phyloP scores from a whole-genome alignment of 768 basidiomycete genomes.

The Suillus ampliporus region DNA sequence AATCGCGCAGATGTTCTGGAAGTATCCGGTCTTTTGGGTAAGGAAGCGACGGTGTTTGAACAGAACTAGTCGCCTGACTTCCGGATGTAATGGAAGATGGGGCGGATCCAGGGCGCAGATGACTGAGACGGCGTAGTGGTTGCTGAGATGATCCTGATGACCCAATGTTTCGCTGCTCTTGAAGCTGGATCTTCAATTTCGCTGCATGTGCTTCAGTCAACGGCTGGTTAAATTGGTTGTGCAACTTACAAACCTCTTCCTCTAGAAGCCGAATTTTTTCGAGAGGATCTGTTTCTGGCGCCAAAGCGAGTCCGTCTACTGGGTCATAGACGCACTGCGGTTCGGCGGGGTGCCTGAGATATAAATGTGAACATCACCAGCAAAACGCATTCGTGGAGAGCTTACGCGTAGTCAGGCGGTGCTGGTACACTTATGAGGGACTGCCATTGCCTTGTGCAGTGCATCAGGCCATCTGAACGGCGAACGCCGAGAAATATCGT shows the following conservation, averaged over 20 bases:
- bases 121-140: slow-evolving; percentile 14
- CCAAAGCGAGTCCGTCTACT: slow-evolving; percentile 78
- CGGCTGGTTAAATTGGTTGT: slow-evolving; percentile 9
- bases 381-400: neutral
- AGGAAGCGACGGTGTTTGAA: slow-evolving; percentile 13
- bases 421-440: slow-evolving; percentile 83
- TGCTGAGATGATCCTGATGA: slow-evolving; percentile 30
- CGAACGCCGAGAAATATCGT: slow-evolving; percentile 2
- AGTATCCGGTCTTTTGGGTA: slow-evolving; percentile 21
- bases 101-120: slow-evolving; percentile 25
- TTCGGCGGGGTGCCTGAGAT: slow-evolving; percentile 76
- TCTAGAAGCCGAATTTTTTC: slow-evolving; percentile 81
- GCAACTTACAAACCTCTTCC: slow-evolving; percentile 69
- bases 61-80: slow-evolving; percentile 16
- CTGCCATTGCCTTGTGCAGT: slow-evolving; percentile 72
- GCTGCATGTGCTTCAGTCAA: slow-evolving; percentile 45
- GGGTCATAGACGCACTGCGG: slow-evolving; percentile 89
- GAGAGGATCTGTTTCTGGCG: slow-evolving; percentile 77
- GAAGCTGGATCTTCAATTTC: slow-evolving; percentile 64
- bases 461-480: neutral
- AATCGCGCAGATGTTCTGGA: slow-evolving; percentile 41
- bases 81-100: slow-evolving; percentile 28
- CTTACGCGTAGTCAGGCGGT: slow-evolving; percentile 84
- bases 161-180: slow-evolving; percentile 57
- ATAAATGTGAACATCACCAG: slow-evolving; percentile 15